Evolutionary conservation across 768 basidiomycete genomes (phyloP), one percentile per base, ranked within the genome.

Genomic region (Calocybe indica): DNA sequence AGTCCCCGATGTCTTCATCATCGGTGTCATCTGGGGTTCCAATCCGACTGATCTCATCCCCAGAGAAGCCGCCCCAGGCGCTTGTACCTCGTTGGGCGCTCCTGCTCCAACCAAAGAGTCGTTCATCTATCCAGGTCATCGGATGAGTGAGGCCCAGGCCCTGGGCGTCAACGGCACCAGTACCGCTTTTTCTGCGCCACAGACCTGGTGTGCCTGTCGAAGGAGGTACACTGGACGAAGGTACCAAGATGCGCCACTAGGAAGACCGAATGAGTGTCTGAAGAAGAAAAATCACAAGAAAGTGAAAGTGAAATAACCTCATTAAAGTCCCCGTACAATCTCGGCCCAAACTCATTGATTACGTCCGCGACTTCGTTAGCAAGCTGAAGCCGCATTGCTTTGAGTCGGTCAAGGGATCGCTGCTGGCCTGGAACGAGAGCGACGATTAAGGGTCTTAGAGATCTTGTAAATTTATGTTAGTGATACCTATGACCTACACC

Each of bases 81-180:
- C 85, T 89, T 2, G 89, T 90, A n/a, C 91, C 88, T 41, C 79
- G 80, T 42, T 67, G 70, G 1, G 88, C 78, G 55, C 85, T 89
- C 45, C 80, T 75, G 63, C 82, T 83, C 92, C 90, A 95, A 38
- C 92, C 93, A 60, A 95, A 96, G 22, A 96, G 75, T 6, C 89
- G 83, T 65, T 95, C 93, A 62, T 96, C 92, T 11, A 95, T 76
- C 92, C 92, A 95, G 10, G 86, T 83, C 87, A 95, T 92, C 0
- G 92, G 92, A 65, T 96, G 92, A 10, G 82, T 87, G 32, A 94
- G 74, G 29, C 91, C 77, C 44, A 85, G 80, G 38, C 88, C 88
- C 67, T 91, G 88, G 0, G 85, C 86, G 61, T 89, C 88, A n/a
- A 89, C 83, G 32, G 85, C 87, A 22, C 87, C 88, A 37, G 79